Conservation (phyloP, 768 basidiomycete species). For the Russula olivacea region DNA sequence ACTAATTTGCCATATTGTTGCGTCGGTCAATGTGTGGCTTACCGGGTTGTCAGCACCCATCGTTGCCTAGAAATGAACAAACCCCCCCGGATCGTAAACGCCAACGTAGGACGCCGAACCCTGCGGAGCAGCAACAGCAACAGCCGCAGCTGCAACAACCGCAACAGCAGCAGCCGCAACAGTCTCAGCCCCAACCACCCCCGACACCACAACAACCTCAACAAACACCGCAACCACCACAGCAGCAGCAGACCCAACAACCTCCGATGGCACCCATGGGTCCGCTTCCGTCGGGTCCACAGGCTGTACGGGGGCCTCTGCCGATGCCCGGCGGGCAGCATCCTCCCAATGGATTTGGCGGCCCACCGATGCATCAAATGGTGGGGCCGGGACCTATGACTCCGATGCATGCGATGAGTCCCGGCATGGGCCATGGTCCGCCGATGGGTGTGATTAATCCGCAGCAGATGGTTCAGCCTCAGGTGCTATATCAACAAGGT, state of each 20-base stretch:
- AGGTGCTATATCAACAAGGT: slow-evolving; percentile 5
- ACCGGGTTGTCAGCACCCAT: slow-evolving; percentile 27
- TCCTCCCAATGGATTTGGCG: slow-evolving; percentile 18
- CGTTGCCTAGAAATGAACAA: slow-evolving; percentile 30
- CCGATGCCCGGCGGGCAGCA: slow-evolving; percentile 38
- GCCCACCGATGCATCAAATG: slow-evolving; percentile 16
- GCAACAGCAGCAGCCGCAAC: slow-evolving; percentile 25
- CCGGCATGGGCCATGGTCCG: slow-evolving; percentile 11
- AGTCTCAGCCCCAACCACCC: slow-evolving; percentile 23
- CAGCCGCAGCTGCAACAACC: slow-evolving; percentile 30
- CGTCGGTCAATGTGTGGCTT: slow-evolving; percentile 1
- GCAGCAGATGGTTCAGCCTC: slow-evolving; percentile 9
- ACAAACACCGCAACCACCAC: slow-evolving; percentile 31
- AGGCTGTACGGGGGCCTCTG: slow-evolving; percentile 34
- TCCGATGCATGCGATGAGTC: slow-evolving; percentile 19
- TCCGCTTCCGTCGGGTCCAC: slow-evolving; percentile 33
- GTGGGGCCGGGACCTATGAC: slow-evolving; percentile 10
- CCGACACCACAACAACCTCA: slow-evolving; percentile 17
- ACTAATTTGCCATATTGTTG: background rate
- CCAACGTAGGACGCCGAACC: slow-evolving; percentile 31
- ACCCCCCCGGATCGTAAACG: slow-evolving; percentile 34
- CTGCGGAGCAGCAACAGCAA: slow-evolving; percentile 28
- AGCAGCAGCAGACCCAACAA: slow-evolving; percentile 48
- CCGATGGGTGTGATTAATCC: slow-evolving; percentile 10
- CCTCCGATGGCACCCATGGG: slow-evolving; percentile 36